Evolutionary conservation across 371 early-diverging fungal genomes (phyloP).

Genomic region (Coemansia sp.): DNA sequence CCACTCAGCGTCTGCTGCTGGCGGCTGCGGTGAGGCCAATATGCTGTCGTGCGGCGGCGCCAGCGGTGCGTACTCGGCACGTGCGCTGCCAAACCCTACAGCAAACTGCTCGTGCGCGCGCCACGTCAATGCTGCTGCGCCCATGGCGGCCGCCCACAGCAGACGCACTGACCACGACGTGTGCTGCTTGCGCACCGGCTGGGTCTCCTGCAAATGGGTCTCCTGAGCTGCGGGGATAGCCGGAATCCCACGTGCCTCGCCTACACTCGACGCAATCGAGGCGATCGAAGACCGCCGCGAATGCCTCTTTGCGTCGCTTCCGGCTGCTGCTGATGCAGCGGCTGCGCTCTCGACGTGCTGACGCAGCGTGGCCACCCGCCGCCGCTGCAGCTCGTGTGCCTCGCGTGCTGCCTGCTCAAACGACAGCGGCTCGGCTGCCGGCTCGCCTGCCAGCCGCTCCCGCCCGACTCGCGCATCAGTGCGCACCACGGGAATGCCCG

Average conservation of each 20-base stretch:
- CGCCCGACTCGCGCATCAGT: not conserved
- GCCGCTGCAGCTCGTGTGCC: constrained; percentile 42
- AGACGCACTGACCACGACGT: constrained; percentile 16
- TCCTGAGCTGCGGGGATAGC: constrained; percentile 8
- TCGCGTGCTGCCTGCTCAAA: constrained; percentile 19
- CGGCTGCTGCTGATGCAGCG: not conserved
- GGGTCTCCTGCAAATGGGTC: not conserved
- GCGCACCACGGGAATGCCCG: constrained; percentile 15
- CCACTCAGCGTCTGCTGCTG: constrained; percentile 5
- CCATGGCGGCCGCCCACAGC: constrained; percentile 11
- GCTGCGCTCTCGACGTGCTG: constrained; percentile 25
- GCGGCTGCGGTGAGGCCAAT: constrained; percentile 7
- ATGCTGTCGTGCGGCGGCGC: constrained; percentile 24
- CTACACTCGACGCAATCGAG: constrained; percentile 35
- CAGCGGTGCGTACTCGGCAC: constrained; percentile 21
- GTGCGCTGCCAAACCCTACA: constrained; percentile 41
- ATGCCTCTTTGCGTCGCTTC: constrained; percentile 9
- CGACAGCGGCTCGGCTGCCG: not conserved
- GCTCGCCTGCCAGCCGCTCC: constrained; percentile 11
- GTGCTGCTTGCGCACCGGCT: not conserved
- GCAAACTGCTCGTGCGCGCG: constrained; percentile 40
- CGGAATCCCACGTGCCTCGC: constrained; percentile 43
- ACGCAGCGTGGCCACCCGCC: constrained; percentile 47
- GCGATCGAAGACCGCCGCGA: constrained; percentile 46
- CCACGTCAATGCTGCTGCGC: constrained; percentile 16